Base-by-base conservation (phyloP, 2,329 filamentous ascomycete species). In the Elsinoe arachidis region DNA sequence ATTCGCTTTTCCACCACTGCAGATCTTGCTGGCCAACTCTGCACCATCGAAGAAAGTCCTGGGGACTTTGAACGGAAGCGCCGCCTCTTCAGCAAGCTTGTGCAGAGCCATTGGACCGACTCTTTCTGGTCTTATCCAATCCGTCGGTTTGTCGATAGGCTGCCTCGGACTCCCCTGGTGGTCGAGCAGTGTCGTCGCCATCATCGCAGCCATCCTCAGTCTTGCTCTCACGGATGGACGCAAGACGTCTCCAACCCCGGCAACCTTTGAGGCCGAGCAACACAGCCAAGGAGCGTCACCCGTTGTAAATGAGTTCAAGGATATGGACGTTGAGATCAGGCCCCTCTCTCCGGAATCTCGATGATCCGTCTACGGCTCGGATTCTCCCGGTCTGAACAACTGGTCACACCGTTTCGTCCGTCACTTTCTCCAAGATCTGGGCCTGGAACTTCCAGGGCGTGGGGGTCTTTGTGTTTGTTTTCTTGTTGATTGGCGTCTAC, bases 81-180 rank as follows among this genome's bases (percentile, higher is more conserved):
- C 91, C 0, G 90, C 90, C 30, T 96, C 91, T 1, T 90, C 89
- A 1, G 93, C 93, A 3, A 96, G 90, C 68, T 75, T 96, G 46
- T 91, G 86, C 69, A 83, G 93, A 56, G 90, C 90, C 0, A 86
- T 96, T 61, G 92, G 92, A 0, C 93, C 93, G 1, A 91, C 89
- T 0, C 75, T 96, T 2, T 95, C 91, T 2, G 93, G 93, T 1
- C 76, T 90, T 26, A 79, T 97, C 21, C 95, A 96, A 72, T 82
- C 90, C 3, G 76, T 86, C 55, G 93, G 93, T 53, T 80, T 95
- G 35, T 80, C 84, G 62, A 80, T 85, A 5, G 90, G 91, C 35
- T 92, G 90, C 69, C 92, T 90, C 3, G 90, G 90, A 17, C 78
- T 96, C 34, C 87, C 90, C 0, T 99, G 93, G 92, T 99, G 93